phyloP scores from a whole-genome alignment of 805 yeast genomes.

The Yamadazyma philogaea region DNA sequence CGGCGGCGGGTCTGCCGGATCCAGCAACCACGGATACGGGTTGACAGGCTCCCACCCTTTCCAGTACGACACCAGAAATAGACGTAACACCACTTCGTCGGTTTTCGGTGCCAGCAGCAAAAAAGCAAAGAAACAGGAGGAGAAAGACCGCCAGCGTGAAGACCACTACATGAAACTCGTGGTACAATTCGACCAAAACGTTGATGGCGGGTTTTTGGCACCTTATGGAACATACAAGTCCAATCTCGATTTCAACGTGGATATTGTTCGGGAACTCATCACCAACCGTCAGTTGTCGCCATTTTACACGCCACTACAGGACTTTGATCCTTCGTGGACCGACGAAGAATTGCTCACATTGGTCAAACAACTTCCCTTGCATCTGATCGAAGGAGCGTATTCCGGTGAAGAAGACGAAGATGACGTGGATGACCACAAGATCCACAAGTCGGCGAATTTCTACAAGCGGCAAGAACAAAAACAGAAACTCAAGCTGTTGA shows the following conservation, averaged over 20 bases:
- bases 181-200: constrained; percentile 63
- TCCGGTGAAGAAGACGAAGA: constrained; percentile 57
- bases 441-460: constrained; percentile 46
- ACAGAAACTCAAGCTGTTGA: constrained; percentile 38
- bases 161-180: constrained; percentile 54
- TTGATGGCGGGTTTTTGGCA: constrained; percentile 92
- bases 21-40: constrained; percentile 2
- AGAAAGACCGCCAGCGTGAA: constrained; percentile 52
- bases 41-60: not conserved
- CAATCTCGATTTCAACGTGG: constrained; percentile 69
- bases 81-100: constrained; percentile 13
- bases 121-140: constrained; percentile 40
- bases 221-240: constrained; percentile 87
- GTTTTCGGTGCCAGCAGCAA: constrained; percentile 14
- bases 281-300: constrained; percentile 77
- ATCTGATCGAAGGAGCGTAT: constrained; percentile 50
- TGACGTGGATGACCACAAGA: constrained; percentile 60
- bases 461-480: constrained; percentile 50
- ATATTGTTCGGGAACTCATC: constrained; percentile 68
- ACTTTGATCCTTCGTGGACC: constrained; percentile 68
- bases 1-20: constrained; percentile 1
- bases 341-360: constrained; percentile 58
- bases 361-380: constrained; percentile 52
- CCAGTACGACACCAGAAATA: constrained; percentile 2
- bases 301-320: constrained; percentile 85